phyloP scores from a whole-genome alignment of 2,329 filamentous ascomycete genomes.

The Curvularia sp. region DNA sequence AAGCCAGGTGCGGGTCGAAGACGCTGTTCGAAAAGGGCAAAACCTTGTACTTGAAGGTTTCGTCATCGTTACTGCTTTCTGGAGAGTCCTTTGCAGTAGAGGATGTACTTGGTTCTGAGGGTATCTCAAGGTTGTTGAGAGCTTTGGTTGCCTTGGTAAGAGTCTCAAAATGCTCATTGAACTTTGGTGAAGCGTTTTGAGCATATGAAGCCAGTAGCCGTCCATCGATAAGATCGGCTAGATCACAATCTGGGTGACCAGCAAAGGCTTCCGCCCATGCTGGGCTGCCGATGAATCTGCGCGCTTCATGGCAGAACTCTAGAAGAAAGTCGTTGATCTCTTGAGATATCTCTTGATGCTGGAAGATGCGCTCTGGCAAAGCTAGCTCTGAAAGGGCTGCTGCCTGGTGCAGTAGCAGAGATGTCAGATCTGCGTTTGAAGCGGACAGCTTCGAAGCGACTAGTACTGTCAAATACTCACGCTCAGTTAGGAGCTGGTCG shows the following conservation, averaged over 20 bases:
- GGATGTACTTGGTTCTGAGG: constrained; percentile 17
- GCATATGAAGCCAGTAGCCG: constrained; percentile 48
- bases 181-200: constrained; percentile 24
- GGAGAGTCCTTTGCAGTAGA: constrained; percentile 3
- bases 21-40: constrained; percentile 57
- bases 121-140: constrained; percentile 26
- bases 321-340: constrained; percentile 45
- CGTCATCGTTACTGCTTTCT: constrained; percentile 15
- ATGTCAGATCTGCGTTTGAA: constrained; percentile 40
- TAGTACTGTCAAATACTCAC: constrained; percentile 45
- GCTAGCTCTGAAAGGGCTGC: constrained; percentile 52
- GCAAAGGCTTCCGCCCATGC: constrained; percentile 46
- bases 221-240: constrained; percentile 65
- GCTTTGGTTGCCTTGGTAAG: constrained; percentile 30
- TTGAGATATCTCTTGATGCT: constrained; percentile 40
- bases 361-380: constrained; percentile 50
- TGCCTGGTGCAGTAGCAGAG: constrained; percentile 54
- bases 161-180: constrained; percentile 27
- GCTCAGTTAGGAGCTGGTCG: constrained; percentile 40
- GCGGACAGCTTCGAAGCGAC: constrained; percentile 45
- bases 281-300: constrained; percentile 47
- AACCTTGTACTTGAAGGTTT: constrained; percentile 40
- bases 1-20: constrained; percentile 57
- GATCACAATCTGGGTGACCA: constrained; percentile 50
- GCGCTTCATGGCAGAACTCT: constrained; percentile 50